Base-by-base conservation (phyloP, 2,329 filamentous ascomycete species). In the Daldinia sp. region DNA sequence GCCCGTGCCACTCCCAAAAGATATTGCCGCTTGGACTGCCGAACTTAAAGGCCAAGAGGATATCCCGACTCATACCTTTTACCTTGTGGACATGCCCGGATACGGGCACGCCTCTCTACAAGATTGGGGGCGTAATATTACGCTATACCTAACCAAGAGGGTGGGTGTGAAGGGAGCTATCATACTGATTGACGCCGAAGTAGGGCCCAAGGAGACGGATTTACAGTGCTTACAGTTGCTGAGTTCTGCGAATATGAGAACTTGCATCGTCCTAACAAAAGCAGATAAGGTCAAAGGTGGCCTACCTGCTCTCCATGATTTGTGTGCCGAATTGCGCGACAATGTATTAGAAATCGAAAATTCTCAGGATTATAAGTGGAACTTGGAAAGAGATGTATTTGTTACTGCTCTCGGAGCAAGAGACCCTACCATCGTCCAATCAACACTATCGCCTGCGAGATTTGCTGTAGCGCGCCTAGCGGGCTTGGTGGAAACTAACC, bases 201-300 rank as follows among this genome's bases (percentile, higher is more conserved):
- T 87, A 51, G 83, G 82, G 13, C 77, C 87, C 1, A 84, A 86
- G 68, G 76, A 79, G 23, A 81, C 81, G 54, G 87, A 89, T 72
- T 75, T 76, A 12, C 80, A 82, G 77, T 86, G 67, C 75, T 89
- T 37, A 75, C 26, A 79, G 63, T 76, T 85, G 50, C 78, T 89
- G 70, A 79, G 83, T 56, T 77, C 82, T 55, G 79, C 81, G 3
- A 80, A 81, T 9, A 80, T 84, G 33, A 79, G 79, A 58, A 86
- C 85, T 1, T 74, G 82, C 6, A 81, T 88, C 1, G 81, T 88
- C 4, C 75, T 89, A 55, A 89, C 87, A 10, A 88, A 88, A 77
- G 85, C 84, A 13, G 87, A 89, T 72, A 88, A 88, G 74, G 76
- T 73, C 53, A 78, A 75, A 73, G 74, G 69, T 20, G 73, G 75